These are phyloP conservation scores for Globisporangium paroecandrum DNA, from an alignment of 352 stramenopile genomes.

Conservation along the genomic window DNA sequence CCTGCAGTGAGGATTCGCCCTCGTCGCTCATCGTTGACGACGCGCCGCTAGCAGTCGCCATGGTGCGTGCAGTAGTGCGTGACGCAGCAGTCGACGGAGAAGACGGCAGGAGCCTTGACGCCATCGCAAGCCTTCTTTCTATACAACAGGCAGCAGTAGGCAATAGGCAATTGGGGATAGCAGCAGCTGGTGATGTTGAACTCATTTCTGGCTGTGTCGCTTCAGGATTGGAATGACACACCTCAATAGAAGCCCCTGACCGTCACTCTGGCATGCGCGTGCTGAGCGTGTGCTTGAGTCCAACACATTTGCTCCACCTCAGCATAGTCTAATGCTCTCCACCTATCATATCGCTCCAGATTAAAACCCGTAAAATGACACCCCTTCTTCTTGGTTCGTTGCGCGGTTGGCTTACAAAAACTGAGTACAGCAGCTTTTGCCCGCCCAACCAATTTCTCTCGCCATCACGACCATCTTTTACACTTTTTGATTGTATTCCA, in stretches of 20 bases:
- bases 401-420: background rate
- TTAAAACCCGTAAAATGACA: conserved; percentile 9
- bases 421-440: background rate
- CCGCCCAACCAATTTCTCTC: background rate
- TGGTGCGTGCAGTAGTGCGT: background rate
- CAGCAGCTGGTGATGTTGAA: background rate
- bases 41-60: background rate
- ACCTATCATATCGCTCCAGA: conserved; percentile 5
- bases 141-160: background rate
- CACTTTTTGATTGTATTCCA: background rate
- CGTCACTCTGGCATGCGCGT: conserved; percentile 4
- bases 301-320: conserved; percentile 10
- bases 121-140: background rate
- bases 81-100: background rate
- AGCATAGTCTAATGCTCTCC: background rate
- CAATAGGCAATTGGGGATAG: background rate
- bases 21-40: background rate
- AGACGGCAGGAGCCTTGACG: conserved; percentile 4
- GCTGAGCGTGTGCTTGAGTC: conserved; percentile 8
- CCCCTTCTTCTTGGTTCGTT: background rate
- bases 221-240: conserved; percentile 11
- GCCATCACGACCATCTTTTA: background rate
- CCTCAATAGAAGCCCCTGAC: conserved; percentile 8
- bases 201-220: conserved; percentile 2
- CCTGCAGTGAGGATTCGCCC: conserved; percentile 28